phyloP scores from a whole-genome alignment of 257 asterid species.

The Ilex asprella region DNA sequence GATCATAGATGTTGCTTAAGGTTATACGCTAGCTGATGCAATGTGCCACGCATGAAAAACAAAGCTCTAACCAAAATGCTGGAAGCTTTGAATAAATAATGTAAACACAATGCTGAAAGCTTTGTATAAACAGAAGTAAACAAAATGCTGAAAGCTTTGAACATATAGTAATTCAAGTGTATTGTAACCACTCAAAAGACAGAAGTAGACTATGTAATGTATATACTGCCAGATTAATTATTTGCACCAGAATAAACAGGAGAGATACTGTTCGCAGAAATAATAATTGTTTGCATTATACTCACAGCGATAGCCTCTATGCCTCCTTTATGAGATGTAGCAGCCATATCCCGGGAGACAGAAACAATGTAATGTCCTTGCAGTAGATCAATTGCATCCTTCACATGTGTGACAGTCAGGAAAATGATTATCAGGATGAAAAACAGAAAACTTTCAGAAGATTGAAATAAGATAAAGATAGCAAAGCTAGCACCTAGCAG shows the following conservation, averaged over 20 bases:
- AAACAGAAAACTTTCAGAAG: too few species aligned
- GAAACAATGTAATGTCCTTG: slow-evolving; percentile 75
- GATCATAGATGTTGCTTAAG: too few species aligned
- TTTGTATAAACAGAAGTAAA: background rate
- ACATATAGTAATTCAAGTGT: background rate
- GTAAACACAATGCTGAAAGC: too few species aligned
- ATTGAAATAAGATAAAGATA: too few species aligned
- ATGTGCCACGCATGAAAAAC: too few species aligned
- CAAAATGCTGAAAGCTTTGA: too few species aligned
- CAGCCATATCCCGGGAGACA: slow-evolving; percentile 64
- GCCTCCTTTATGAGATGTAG: slow-evolving; percentile 47
- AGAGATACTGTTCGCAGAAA: background rate
- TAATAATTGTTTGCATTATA: slow-evolving; percentile 7
- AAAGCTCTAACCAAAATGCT: too few species aligned
- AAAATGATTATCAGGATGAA: too few species aligned
- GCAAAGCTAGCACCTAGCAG: too few species aligned
- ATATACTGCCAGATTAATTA: too few species aligned
- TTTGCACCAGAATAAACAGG: too few species aligned
- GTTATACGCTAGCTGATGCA: too few species aligned
- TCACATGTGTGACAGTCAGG: slow-evolving; percentile 13
- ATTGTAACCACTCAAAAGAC: slow-evolving; percentile 6
- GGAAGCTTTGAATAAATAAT: background rate
- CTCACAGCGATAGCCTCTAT: slow-evolving; percentile 70
- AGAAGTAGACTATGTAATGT: background rate
- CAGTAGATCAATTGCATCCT: slow-evolving; percentile 80